A percentile compares a stretch with the other conserved stretches of the same genome.
phyloP scores from a whole-genome alignment of 1,139 yeast genomes.

The Suhomyces bolitotheri region DNA sequence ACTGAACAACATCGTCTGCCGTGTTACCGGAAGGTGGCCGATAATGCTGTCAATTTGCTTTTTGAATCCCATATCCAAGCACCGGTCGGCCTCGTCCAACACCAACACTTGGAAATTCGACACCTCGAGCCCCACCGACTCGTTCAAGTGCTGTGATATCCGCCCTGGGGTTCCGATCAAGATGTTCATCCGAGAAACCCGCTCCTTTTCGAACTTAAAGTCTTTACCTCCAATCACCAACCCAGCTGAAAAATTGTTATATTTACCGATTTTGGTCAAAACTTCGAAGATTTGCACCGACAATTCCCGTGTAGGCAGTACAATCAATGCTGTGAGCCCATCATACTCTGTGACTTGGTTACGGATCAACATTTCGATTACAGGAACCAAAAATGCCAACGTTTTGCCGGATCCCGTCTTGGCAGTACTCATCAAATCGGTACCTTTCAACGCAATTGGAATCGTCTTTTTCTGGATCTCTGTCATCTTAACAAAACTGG shows the following conservation, averaged over 20 bases:
- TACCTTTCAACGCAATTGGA: conserved; percentile 73
- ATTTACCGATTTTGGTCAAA: conserved; percentile 76
- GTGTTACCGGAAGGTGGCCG: conserved; percentile 74
- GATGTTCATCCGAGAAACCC: conserved; percentile 81
- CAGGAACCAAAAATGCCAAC: conserved; percentile 84
- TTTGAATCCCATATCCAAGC: conserved; percentile 95
- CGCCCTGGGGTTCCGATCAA: conserved; percentile 97
- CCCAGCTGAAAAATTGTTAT: conserved; percentile 86
- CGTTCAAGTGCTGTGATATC: conserved; percentile 90
- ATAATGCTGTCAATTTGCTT: conserved; percentile 84
- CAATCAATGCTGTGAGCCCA: conserved; percentile 89
- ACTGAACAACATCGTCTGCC: conserved; percentile 87
- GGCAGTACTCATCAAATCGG: conserved; percentile 90
- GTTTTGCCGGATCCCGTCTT: conserved; percentile 98
- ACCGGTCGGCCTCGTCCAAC: conserved; percentile 94
- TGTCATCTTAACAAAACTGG: conserved; percentile 73
- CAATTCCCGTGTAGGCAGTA: conserved; percentile 91
- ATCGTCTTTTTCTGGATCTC: conserved; percentile 85
- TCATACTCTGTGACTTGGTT: conserved; percentile 84
- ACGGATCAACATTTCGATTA: conserved; percentile 68
- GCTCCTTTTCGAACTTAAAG: conserved; percentile 80
- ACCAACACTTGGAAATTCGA: conserved; percentile 80
- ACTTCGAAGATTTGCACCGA: conserved; percentile 96
- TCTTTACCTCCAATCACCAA: conserved; percentile 97
- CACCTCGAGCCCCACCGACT: conserved; percentile 81